Evolutionary conservation across 331 rosid genomes (phyloP), one percentile per base, ranked within the genome.

Genomic region (Spiraea crenata): DNA sequence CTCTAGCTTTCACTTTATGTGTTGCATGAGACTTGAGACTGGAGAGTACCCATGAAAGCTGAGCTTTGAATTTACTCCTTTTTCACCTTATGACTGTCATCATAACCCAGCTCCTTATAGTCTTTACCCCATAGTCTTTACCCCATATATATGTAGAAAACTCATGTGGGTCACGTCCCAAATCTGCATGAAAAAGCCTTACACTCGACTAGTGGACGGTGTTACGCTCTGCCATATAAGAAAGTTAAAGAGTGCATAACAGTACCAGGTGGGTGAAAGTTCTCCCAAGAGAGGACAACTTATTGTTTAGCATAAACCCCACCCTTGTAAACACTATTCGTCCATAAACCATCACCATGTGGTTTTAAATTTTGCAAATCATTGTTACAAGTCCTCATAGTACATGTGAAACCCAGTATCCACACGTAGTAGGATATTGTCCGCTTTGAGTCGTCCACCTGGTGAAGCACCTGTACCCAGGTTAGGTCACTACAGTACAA

Each of bases 161-260:
- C 74, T 82, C 76, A 34, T 81, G 88, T 86, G 96, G 90, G 77
- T 75, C 88, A 82, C 41, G 72, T 76, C 76, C 55, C 41, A 19
- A 11, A 19, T 72, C 50, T 78, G 44, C 44, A 47, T 25, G 44
- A n/a, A 47, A 65, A 65, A 25, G 31, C 31, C 31, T 25, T 25
- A 25, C 31, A 25, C 31, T 25, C 31, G 31, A 25, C 31, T 25
- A 25, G 31, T 25, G 31, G 31, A 25, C 31, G 31, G 31, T 25
- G 31, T 25, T 25, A 25, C 31, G 31, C 31, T 25, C 31, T 25
- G 31, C 31, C 31, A 25, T 25, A 25, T 25, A 25, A 25, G 31
- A 25, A 25, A 25, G 31, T 25, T 25, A 25, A 25, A 25, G 31
- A 25, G 31, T 2, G 31, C 31, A 25, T 2, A 25, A 25, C 31